phyloP scores from a whole-genome alignment of 169 alveolate genomes.

The Plasmodium vinckei region DNA sequence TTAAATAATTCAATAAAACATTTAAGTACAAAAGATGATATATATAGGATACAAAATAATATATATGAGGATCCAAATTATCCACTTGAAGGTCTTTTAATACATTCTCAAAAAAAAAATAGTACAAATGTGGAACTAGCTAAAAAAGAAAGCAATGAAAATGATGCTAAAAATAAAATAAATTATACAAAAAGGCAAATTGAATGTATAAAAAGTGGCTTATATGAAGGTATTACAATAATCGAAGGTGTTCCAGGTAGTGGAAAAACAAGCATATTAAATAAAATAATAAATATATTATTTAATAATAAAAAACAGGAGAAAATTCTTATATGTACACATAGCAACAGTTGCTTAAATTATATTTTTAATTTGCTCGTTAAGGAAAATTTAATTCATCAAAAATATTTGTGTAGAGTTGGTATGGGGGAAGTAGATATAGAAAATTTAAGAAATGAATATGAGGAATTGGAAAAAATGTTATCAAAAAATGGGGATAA shows the following conservation, averaged over 20 bases:
- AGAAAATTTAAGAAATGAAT: slow-evolving; percentile 76
- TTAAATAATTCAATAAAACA: slow-evolving; percentile 10
- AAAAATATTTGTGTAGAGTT: slow-evolving; percentile 92
- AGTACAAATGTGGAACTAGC: slow-evolving; percentile 48
- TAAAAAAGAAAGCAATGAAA: slow-evolving; percentile 34
- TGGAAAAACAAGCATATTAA: slow-evolving; percentile 93
- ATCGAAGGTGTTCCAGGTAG: slow-evolving; percentile 97
- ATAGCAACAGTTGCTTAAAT: slow-evolving; percentile 92
- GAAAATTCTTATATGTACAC: slow-evolving; percentile 91
- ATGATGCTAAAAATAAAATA: slow-evolving; percentile 73
- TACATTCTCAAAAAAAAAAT: slow-evolving; percentile 60
- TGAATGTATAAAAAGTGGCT: slow-evolving; percentile 92
- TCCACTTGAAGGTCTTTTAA: slow-evolving; percentile 68
- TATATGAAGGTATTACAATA: slow-evolving; percentile 92
- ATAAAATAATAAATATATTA: slow-evolving; percentile 92
- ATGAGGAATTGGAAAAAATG: slow-evolving; percentile 56
- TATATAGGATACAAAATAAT: slow-evolving; percentile 69
- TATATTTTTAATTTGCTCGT: slow-evolving; percentile 93
- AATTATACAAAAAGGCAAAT: slow-evolving; percentile 88
- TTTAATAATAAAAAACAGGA: slow-evolving; percentile 91
- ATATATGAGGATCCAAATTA: slow-evolving; percentile 63
- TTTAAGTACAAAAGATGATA: slow-evolving; percentile 44
- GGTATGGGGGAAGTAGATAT: slow-evolving; percentile 92
- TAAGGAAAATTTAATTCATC: slow-evolving; percentile 90
- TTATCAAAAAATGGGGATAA: slow-evolving; percentile 2